Conservation (phyloP, 257 asterid species). For the Anisodus acutangulus region DNA sequence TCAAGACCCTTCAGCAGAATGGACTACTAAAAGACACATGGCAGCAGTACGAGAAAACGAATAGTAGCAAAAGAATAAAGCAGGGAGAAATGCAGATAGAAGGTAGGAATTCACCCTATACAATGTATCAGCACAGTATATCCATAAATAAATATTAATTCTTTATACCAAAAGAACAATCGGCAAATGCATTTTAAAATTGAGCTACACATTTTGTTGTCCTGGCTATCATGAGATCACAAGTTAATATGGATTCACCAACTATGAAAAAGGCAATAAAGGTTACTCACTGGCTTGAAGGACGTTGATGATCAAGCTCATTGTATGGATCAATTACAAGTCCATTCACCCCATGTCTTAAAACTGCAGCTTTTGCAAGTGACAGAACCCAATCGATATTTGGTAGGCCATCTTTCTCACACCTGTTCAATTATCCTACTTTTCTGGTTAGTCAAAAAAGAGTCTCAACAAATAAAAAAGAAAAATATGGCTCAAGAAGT, state of each 20-base stretch:
- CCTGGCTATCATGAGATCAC: neutral
- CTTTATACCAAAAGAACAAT: slow-evolving; percentile 7
- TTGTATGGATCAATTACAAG: slow-evolving; percentile 97
- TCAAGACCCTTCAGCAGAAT: slow-evolving; percentile 1
- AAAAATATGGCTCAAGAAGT: neutral
- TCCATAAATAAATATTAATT: neutral
- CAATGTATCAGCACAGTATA: slow-evolving; percentile 2
- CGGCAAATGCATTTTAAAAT: neutral
- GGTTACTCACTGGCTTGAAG: slow-evolving; percentile 69
- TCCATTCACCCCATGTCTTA: slow-evolving; percentile 91
- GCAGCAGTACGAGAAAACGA: neutral
- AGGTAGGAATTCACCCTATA: neutral
- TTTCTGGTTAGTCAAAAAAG: slow-evolving; percentile 5
- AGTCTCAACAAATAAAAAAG: neutral
- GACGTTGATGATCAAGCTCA: slow-evolving; percentile 98
- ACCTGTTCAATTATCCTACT: slow-evolving; percentile 59
- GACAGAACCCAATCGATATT: slow-evolving; percentile 86
- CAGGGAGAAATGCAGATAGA: neutral
- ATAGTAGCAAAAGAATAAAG: slow-evolving; percentile 10
- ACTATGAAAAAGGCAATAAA: slow-evolving; percentile 24
- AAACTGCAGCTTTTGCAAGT: slow-evolving; percentile 87
- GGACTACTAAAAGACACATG: neutral
- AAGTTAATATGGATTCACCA: slow-evolving; percentile 17
- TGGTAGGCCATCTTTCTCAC: slow-evolving; percentile 93
- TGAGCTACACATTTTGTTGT: neutral